Evolutionary conservation across 139 green algal genomes (phyloP).

Genomic region (Chlorella sp.): DNA sequence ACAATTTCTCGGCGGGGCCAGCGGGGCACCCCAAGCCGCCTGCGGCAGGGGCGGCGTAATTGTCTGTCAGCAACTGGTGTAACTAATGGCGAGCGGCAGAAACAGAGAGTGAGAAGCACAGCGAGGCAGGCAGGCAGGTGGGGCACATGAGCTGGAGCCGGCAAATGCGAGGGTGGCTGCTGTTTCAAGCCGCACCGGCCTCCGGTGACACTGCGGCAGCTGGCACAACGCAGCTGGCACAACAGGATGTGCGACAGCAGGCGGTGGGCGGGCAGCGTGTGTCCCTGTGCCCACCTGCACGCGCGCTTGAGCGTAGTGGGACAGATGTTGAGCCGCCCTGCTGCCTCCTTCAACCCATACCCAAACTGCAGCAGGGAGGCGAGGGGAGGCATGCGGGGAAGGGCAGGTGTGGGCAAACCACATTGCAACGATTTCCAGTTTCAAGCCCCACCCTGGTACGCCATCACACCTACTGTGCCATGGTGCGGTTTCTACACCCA

Average conservation of each 20-base stretch:
- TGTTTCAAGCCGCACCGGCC: too few species aligned
- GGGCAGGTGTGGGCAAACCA: background rate
- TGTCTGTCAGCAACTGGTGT: too few species aligned
- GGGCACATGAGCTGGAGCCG: background rate
- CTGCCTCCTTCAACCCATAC: conserved; percentile 53
- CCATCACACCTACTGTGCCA: background rate
- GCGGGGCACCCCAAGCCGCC: conserved; percentile 52
- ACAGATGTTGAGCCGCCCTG: conserved; percentile 55
- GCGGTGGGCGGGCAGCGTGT: background rate
- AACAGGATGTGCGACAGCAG: too few species aligned
- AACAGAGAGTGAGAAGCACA: background rate
- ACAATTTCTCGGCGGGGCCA: conserved; percentile 64
- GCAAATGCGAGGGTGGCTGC: too few species aligned
- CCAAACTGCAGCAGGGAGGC: conserved; percentile 46
- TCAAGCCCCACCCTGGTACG: background rate
- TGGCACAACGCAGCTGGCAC: too few species aligned
- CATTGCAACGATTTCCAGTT: too few species aligned
- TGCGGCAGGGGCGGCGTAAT: background rate
- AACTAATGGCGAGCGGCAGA: too few species aligned
- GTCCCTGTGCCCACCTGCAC: background rate
- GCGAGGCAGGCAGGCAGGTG: too few species aligned
- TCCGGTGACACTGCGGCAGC: too few species aligned
- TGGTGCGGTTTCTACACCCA: background rate
- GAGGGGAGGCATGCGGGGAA: background rate
- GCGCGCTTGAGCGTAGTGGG: conserved; percentile 60